These are phyloP conservation scores for Barnettozyma pratensis DNA, from an alignment of 805 yeast species.

Conservation along the genomic window DNA sequence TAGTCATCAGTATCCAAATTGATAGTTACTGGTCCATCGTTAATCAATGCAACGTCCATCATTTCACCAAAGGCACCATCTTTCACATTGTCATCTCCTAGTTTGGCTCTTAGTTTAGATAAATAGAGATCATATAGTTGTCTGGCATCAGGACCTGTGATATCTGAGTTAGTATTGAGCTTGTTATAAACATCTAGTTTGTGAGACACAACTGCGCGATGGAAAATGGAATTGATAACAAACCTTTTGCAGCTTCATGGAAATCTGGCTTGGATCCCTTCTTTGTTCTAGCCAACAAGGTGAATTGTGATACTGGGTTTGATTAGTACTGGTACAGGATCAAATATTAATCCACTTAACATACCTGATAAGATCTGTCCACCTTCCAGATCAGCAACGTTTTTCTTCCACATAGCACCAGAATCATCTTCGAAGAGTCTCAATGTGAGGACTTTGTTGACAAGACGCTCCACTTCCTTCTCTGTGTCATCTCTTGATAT, in stretches of 20 bases:
- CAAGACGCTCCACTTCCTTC: constrained; percentile 66
- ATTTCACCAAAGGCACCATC: constrained; percentile 95
- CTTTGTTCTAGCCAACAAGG: constrained; percentile 75
- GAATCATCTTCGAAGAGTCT: constrained; percentile 70
- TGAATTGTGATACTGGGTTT: constrained; percentile 75
- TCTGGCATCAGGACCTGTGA: constrained; percentile 52
- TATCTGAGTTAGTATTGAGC: constrained; percentile 52
- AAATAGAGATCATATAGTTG: constrained; percentile 46
- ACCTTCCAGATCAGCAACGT: constrained; percentile 56
- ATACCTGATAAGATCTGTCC: constrained; percentile 67
- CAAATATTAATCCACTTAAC: constrained; percentile 38
- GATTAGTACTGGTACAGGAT: constrained; percentile 52
- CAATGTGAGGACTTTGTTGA: constrained; percentile 59
- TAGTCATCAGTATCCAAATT: constrained; percentile 57
- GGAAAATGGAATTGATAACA: constrained; percentile 13
- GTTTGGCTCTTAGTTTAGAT: constrained; percentile 36
- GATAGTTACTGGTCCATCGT: constrained; percentile 93
- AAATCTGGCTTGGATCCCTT: constrained; percentile 96
- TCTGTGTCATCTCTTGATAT: constrained; percentile 71
- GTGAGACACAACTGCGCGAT: neutral
- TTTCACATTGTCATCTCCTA: constrained; percentile 62
- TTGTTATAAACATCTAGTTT: neutral
- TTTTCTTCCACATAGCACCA: constrained; percentile 74
- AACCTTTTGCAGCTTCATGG: constrained; percentile 86
- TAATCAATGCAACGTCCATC: constrained; percentile 89